Base-by-base conservation (phyloP, 78 protist species). In the Anaeramoeba flamelloides region DNA sequence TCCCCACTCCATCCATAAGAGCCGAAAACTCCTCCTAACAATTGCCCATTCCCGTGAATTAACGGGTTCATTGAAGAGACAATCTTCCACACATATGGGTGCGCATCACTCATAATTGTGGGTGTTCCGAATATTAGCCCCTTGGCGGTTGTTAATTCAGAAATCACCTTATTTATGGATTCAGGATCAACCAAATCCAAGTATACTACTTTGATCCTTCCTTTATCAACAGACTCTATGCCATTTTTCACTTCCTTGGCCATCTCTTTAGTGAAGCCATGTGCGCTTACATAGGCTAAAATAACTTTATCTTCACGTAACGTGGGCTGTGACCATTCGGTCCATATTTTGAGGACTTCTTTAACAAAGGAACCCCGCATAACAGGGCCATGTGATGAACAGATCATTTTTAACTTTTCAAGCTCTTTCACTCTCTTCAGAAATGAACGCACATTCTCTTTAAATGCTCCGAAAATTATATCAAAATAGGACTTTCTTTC, bases 1-100 rank as follows among this genome's bases (percentile, higher is more conserved):
- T 77, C 40, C 8, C 80, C 80, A 3, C 31, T 3, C 80, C 80
- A 77, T 33, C 80, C 80, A 40, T 77, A 77, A 2, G 80, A 8
- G 12, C 80, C 80, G 38, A 77, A 77, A 1, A 34, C 34, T 2
- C 40, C 3, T 34, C 75, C 80, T 2, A 77, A 2, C n/a, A n/a
- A n/a, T n/a, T n/a, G n/a, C 17, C 17, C 17, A n/a, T 3, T 8
- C 12, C 2, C 12, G 38, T 77, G 80, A n/a, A 2, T 40, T 33
- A 36, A 36, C 34, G 40, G 2, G 38, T 77, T 77, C 33, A 77
- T 2, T n/a, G 34, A 2, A 2, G 38, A 31, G 1, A 3, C 38
- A 3, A 77, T 31, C 38, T 77, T 12, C 80, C 80, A 77, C 36
- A 3, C 2, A 8, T 77, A 33, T 34, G 34, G 34, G 8, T n/a